Evolutionary conservation across 805 yeast genomes (phyloP).

Genomic region (Suhomyces faveliae): DNA sequence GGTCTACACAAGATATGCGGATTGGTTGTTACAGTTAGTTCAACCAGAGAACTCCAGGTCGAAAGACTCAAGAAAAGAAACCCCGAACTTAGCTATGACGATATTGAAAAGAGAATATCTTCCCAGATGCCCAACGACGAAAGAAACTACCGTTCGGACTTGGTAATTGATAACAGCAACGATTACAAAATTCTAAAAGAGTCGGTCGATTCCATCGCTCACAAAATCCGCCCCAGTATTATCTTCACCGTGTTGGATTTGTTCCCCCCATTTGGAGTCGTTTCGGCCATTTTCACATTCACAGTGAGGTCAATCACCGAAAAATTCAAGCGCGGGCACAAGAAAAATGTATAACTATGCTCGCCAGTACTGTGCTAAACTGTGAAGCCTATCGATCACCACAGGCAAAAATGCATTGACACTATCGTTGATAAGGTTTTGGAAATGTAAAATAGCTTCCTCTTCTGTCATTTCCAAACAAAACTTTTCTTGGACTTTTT

Average conservation of each 20-base stretch:
- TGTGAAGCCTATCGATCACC: conserved; percentile 91
- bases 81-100: conserved; percentile 59
- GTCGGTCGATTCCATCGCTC: conserved; percentile 21
- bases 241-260: conserved; percentile 15
- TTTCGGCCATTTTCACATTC: conserved; percentile 12
- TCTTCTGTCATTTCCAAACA: conserved; percentile 92
- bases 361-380: conserved; percentile 97
- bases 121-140: conserved; percentile 71
- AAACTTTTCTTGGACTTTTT: conserved; percentile 91
- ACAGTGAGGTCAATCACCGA: conserved; percentile 8
- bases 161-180: conserved; percentile 61
- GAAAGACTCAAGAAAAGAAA: conserved; percentile 66
- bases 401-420: conserved; percentile 92
- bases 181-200: conserved; percentile 22
- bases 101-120: conserved; percentile 67
- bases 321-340: neutral
- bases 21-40: conserved; percentile 61
- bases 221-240: conserved; percentile 30
- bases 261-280: conserved; percentile 15
- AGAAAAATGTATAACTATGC: conserved; percentile 43
- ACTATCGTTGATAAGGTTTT: conserved; percentile 87
- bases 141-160: conserved; percentile 60
- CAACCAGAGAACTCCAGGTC: conserved; percentile 57
- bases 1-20: conserved; percentile 73
- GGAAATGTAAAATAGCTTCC: conserved; percentile 94